A percentile compares a stretch with the other conserved stretches of the same genome.
Evolutionary conservation across 2,329 filamentous ascomycete species (phyloP).

Genomic region (Colletotrichum cuscutae): DNA sequence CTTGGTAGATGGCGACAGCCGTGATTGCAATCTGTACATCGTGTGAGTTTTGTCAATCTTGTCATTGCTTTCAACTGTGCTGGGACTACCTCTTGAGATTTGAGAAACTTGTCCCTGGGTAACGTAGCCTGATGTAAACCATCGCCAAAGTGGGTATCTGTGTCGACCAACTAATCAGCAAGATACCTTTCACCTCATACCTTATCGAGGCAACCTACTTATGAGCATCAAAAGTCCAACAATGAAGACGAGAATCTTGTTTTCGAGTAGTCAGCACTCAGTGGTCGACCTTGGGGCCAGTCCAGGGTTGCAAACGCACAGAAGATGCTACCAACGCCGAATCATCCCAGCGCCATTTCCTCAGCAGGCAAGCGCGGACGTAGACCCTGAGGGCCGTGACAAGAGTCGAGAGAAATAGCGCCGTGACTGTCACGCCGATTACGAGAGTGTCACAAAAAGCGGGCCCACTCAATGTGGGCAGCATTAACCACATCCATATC

Average conservation of each 20-base stretch:
- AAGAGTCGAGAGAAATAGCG: background rate
- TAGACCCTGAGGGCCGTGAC: conserved; percentile 11
- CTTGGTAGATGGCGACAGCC: conserved; percentile 9
- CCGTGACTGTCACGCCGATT: conserved; percentile 2
- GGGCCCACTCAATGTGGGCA: no score
- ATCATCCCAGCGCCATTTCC: conserved; percentile 25
- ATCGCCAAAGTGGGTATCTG: conserved; percentile 23
- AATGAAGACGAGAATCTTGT: conserved; percentile 1
- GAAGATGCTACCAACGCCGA: conserved; percentile 8
- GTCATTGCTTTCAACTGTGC: accelerated
- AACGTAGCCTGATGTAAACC: conserved; percentile 6
- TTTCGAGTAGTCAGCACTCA: background rate
- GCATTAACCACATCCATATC: no score
- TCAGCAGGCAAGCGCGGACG: conserved; percentile 9
- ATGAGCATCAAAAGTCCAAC: conserved; percentile 22
- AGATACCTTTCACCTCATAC: background rate
- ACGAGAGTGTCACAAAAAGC: no score
- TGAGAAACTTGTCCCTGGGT: conserved; percentile 2
- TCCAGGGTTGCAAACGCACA: background rate
- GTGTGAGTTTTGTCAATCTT: no score
- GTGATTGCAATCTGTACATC: conserved; percentile 1
- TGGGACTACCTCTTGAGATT: conserved; percentile 3
- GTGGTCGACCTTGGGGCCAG: accelerated
- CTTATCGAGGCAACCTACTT: background rate
- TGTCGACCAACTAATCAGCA: background rate